Evolutionary conservation across 768 basidiomycete genomes (phyloP).

Genomic region (Mycena sanguinolenta): DNA sequence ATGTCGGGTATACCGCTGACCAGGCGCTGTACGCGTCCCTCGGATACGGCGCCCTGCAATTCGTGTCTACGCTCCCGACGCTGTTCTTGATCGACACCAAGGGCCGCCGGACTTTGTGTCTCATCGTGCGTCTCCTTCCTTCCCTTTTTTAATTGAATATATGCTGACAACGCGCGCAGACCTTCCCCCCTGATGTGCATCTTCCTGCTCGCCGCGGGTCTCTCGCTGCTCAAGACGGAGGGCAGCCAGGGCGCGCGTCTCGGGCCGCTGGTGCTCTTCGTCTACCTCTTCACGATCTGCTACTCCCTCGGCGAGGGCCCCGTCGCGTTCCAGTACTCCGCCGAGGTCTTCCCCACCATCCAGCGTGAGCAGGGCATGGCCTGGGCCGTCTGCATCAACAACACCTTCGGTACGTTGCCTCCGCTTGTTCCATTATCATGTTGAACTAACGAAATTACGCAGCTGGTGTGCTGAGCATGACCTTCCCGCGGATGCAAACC

Average conservation of each 20-base stretch:
- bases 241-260: not conserved
- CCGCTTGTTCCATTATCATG: no score
- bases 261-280: slow-evolving; percentile 39
- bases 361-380: slow-evolving; percentile 46
- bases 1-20: slow-evolving; percentile 45
- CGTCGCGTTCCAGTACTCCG: slow-evolving; percentile 58
- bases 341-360: slow-evolving; percentile 48
- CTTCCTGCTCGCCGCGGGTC: slow-evolving; percentile 55
- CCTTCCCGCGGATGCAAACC: slow-evolving; percentile 39
- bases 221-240: slow-evolving; percentile 47
- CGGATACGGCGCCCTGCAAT: slow-evolving; percentile 48
- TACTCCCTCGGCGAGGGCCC: slow-evolving; percentile 46
- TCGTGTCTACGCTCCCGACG: slow-evolving; percentile 37
- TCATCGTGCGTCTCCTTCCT: slow-evolving; percentile 41
- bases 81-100: slow-evolving; percentile 39
- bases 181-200: slow-evolving; percentile 61
- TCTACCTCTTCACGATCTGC: slow-evolving; percentile 41
- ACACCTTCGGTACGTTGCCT: slow-evolving; percentile 6
- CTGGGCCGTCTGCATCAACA: slow-evolving; percentile 43
- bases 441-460: slow-evolving; percentile 2
- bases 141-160: no score
- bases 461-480: slow-evolving; percentile 45
- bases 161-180: slow-evolving; percentile 27
- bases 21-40: slow-evolving; percentile 44
- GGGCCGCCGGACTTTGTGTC: slow-evolving; percentile 36